Evolutionary conservation across 2,329 filamentous ascomycete genomes (phyloP).

Genomic region (Colletotrichum abscissum): DNA sequence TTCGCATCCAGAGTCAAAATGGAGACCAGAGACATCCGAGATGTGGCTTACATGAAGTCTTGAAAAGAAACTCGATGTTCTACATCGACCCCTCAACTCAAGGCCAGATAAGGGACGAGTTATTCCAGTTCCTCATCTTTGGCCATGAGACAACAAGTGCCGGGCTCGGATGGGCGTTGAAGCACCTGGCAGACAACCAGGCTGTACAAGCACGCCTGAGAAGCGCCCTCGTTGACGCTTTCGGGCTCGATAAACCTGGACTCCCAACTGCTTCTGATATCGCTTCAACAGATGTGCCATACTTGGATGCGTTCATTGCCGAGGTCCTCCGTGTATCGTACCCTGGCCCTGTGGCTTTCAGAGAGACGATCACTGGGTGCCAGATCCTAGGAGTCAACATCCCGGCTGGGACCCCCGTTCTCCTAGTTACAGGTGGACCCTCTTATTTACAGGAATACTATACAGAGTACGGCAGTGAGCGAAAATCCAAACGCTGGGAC

Average conservation of each 20-base stretch:
- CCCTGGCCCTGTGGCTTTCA: not conserved
- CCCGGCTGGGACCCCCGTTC: not conserved
- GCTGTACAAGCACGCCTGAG: not conserved
- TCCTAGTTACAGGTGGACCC: not conserved
- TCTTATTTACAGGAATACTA: not conserved
- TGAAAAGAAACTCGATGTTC: not conserved
- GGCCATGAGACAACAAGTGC: not conserved
- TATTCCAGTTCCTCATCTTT: not conserved
- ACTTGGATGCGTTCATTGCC: not conserved
- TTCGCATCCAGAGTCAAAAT: not conserved
- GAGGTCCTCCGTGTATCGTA: not conserved
- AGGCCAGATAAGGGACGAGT: not conserved
- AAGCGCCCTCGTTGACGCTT: not conserved
- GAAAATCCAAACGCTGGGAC: not conserved
- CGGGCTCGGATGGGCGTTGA: not conserved
- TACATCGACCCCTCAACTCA: not conserved
- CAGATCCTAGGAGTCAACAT: not conserved
- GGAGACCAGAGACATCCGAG: not conserved
- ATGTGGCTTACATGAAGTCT: not conserved
- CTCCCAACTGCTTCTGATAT: not conserved
- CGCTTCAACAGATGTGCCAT: not conserved
- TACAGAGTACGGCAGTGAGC: not conserved
- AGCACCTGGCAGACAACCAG: not conserved
- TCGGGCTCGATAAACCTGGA: not conserved
- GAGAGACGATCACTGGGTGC: not conserved